Conservation (phyloP, 2,329 filamentous ascomycete genomes). For the Claviceps paspali region DNA sequence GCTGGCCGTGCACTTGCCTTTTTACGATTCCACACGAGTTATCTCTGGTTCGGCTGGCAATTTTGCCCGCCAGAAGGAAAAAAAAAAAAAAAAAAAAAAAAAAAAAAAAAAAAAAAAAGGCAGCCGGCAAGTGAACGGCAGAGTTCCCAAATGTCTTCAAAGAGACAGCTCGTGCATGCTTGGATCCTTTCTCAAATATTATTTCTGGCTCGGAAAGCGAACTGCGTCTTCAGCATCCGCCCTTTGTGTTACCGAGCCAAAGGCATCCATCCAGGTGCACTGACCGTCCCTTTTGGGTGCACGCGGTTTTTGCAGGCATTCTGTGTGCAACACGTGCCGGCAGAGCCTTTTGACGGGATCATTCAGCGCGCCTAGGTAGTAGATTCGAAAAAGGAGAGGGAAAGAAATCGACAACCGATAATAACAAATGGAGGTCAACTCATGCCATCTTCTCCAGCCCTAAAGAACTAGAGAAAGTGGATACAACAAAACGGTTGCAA, state of each 20-base stretch:
- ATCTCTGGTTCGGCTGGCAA: too few species aligned
- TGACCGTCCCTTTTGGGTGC: conserved; percentile 1
- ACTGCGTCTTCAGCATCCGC: background rate
- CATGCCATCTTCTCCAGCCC: background rate
- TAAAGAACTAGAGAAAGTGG: background rate
- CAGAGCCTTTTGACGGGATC: background rate
- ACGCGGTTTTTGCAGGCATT: background rate
- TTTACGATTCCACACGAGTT: background rate
- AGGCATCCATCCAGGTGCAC: conserved; percentile 5
- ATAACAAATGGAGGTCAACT: background rate
- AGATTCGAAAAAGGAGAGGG: background rate
- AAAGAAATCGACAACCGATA: background rate
- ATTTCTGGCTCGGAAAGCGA: background rate
- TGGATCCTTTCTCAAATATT: background rate
- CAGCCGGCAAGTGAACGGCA: background rate
- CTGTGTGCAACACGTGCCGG: conserved; percentile 2
- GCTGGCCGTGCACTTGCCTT: background rate
- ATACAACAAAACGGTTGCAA: background rate
- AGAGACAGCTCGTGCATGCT: background rate
- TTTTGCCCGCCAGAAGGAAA: background rate
- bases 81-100: too few species aligned
- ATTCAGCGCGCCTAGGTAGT: background rate
- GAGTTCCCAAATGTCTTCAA: background rate
- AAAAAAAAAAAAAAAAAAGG: background rate
- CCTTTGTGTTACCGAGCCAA: conserved; percentile 2